Percentiles rank a stretch among this genome's conserved stretches.
Evolutionary conservation across 257 asterid genomes (phyloP).

Genomic region (Asclepias syriaca): DNA sequence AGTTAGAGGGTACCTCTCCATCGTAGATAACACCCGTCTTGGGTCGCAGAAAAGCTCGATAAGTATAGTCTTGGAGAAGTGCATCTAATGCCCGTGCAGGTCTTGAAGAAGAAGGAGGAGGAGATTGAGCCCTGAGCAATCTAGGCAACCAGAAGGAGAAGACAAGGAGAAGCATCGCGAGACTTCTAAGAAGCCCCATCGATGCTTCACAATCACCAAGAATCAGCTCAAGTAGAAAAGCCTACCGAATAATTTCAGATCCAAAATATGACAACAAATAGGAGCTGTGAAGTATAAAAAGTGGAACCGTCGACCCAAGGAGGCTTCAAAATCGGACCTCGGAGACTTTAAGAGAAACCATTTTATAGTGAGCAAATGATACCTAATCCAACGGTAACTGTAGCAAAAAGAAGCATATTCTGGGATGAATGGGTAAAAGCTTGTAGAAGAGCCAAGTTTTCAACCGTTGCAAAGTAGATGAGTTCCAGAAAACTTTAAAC

Average conservation of each 20-base stretch:
- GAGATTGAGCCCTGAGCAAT: slow-evolving; percentile 27
- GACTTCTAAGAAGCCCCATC: slow-evolving; percentile 43
- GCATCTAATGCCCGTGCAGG: slow-evolving; percentile 46
- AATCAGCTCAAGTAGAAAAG: neutral
- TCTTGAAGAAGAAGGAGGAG: slow-evolving; percentile 22
- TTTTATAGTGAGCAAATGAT: neutral
- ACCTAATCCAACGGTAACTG: slow-evolving; percentile 8
- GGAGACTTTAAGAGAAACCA: neutral
- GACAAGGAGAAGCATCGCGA: slow-evolving; percentile 26
- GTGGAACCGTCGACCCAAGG: neutral
- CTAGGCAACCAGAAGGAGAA: slow-evolving; percentile 31
- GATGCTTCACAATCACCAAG: slow-evolving; percentile 23
- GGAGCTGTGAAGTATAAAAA: neutral
- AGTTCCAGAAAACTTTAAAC: slow-evolving; percentile 1
- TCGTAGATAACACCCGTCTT: slow-evolving; percentile 53
- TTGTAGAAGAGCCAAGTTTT: slow-evolving; percentile 13
- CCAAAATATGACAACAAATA: neutral
- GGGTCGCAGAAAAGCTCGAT: slow-evolving; percentile 41
- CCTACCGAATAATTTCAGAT: neutral
- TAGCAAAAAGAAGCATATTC: slow-evolving; percentile 2
- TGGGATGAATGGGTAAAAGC: slow-evolving; percentile 4
- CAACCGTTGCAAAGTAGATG: slow-evolving; percentile 16
- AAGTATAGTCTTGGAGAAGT: slow-evolving; percentile 56
- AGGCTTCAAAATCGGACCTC: neutral
- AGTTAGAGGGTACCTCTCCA: slow-evolving; percentile 43